A percentile compares a stretch with the other conserved stretches of the same genome.
Conservation (phyloP, 148 eudicot species). For the Selenicereus undatus region DNA sequence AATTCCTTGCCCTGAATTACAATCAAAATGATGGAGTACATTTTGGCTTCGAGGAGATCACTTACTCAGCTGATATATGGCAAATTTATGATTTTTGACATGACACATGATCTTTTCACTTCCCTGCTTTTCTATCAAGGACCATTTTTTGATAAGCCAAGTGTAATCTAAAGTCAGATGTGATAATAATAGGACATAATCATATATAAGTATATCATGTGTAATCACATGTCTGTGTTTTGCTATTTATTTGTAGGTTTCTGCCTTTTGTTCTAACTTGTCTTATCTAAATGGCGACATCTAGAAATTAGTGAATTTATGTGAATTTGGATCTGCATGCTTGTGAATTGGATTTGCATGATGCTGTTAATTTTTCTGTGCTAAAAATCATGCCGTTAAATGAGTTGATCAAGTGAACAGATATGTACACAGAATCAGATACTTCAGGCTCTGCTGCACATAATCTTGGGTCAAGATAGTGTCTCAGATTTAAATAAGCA, state of each 20-base stretch:
- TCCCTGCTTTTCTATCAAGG: not conserved
- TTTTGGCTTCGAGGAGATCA: not conserved
- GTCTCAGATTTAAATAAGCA: not conserved
- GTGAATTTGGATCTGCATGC: not conserved
- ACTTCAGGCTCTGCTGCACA: too few relatives aligned
- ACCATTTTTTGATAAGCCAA: not conserved
- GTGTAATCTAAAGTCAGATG: not conserved
- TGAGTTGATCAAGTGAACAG: not conserved
- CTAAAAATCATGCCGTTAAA: slow-evolving; percentile 2
- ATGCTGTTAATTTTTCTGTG: slow-evolving; percentile 8
- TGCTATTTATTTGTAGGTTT: slow-evolving; percentile 9
- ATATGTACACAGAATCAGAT: too few relatives aligned
- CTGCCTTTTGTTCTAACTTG: not conserved
- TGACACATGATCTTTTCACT: not conserved
- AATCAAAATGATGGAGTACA: too few relatives aligned
- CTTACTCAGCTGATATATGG: not conserved
- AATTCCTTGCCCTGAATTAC: too few relatives aligned
- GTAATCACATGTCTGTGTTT: slow-evolving; percentile 25
- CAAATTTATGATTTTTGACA: not conserved
- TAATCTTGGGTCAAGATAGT: not conserved
- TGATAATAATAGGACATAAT: slow-evolving; percentile 1
- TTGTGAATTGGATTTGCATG: not conserved
- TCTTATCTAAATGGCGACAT: not conserved
- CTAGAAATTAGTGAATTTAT: not conserved
- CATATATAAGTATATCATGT: slow-evolving; percentile 11